These are phyloP conservation scores for Phanerochaete carnosa DNA, from an alignment of 768 basidiomycete species.

Conservation along the genomic window DNA sequence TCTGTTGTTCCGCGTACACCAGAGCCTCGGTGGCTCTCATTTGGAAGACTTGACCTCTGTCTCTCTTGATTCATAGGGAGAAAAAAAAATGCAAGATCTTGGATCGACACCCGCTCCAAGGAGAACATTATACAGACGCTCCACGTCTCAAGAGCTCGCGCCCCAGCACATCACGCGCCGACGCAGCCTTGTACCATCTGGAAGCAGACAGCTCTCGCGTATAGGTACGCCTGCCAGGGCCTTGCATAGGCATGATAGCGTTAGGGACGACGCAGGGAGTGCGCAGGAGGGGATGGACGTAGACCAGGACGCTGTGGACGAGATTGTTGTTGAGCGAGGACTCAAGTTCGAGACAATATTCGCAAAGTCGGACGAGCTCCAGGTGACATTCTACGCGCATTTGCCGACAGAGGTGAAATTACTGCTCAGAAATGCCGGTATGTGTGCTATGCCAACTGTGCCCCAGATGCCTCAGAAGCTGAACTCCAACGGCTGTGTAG, in stretches of 20 bases:
- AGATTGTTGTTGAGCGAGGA: conserved; percentile 31
- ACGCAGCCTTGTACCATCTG: conserved; percentile 14
- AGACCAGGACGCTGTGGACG: conserved; percentile 45
- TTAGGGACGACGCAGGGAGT: conserved; percentile 34
- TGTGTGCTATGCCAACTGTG: conserved; percentile 14
- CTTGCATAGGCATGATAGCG: conserved; percentile 23
- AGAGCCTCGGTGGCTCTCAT: background rate
- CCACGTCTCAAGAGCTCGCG: conserved; percentile 24
- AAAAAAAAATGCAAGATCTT: conserved; percentile 51
- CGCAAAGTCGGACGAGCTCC: conserved; percentile 71
- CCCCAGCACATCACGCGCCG: conserved; percentile 22
- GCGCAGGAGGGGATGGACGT: conserved; percentile 54
- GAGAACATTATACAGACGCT: conserved; percentile 28
- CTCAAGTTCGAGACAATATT: conserved; percentile 40
- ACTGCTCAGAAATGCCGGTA: conserved; percentile 65
- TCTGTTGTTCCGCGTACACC: conserved; percentile 4
- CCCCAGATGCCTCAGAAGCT: background rate
- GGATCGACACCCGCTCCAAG: conserved; percentile 58
- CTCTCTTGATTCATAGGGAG: background rate
- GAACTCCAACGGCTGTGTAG: conserved; percentile 31
- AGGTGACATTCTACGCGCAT: conserved; percentile 63
- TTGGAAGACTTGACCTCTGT: background rate
- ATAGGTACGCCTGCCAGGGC: conserved; percentile 37
- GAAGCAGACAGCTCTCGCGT: conserved; percentile 31
- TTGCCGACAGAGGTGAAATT: conserved; percentile 75